Conservation (phyloP, 495 filamentous ascomycete species). For the Aspergillus haitiensis region DNA sequence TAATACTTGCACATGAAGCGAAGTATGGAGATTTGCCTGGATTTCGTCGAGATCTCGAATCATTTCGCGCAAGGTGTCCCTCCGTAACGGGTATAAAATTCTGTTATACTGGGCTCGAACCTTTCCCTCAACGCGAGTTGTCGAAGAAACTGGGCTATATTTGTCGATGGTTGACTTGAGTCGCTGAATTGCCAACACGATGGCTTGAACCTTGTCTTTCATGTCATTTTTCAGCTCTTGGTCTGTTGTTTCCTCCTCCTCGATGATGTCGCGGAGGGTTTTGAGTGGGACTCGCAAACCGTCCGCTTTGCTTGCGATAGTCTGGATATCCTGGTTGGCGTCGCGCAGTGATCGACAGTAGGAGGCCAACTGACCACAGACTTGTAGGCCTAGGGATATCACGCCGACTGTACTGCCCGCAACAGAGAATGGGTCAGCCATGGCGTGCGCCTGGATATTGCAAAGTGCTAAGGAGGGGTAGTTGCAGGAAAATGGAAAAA, state of each 20-base stretch:
- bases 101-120: constrained; percentile 5
- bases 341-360: constrained; percentile 4
- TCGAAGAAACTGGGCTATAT: background rate
- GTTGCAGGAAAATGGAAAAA: background rate
- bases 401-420: constrained; percentile 8
- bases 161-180: background rate
- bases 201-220: background rate
- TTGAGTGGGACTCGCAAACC: constrained; percentile 7
- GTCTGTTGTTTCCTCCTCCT: background rate
- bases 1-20: constrained; percentile 4
- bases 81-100: constrained; percentile 1
- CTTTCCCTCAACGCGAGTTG: background rate
- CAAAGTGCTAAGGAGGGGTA: background rate
- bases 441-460: background rate
- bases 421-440: constrained; percentile 5
- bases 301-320: background rate
- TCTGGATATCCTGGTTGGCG: constrained; percentile 3
- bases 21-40: constrained; percentile 8
- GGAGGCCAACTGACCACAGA: constrained; percentile 1
- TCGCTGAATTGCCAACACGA: background rate
- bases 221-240: background rate
- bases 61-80: constrained; percentile 1
- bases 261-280: constrained; percentile 3
- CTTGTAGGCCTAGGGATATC: constrained; percentile 5
- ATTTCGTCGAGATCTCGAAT: constrained; percentile 5